phyloP scores from a whole-genome alignment of 1,284 basidiomycete species.

The Melampsora americana region DNA sequence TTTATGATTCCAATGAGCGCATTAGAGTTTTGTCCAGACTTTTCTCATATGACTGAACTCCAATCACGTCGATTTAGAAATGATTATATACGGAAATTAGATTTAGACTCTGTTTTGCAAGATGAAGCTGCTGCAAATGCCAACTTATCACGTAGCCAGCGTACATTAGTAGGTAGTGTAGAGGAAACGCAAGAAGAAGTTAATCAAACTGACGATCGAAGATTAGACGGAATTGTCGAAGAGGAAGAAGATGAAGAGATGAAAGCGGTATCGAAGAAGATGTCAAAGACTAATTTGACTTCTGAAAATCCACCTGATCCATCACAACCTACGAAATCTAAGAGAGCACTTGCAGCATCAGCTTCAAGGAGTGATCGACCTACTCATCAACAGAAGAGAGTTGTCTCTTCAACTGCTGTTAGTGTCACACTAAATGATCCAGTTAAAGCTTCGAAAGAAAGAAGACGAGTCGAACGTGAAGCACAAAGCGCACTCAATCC shows the following conservation, averaged over 20 bases:
- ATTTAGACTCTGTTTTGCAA: slow-evolving; percentile 60
- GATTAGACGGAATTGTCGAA: slow-evolving; percentile 33
- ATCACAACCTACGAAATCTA: slow-evolving; percentile 17
- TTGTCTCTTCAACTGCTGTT: slow-evolving; percentile 26
- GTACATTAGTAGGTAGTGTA: slow-evolving; percentile 40
- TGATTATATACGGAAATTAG: slow-evolving; percentile 63
- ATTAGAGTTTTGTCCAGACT: slow-evolving; percentile 71
- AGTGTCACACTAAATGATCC: slow-evolving; percentile 33
- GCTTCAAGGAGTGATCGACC: slow-evolving; percentile 24
- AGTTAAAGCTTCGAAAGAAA: slow-evolving; percentile 37
- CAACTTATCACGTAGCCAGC: slow-evolving; percentile 48
- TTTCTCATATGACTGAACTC: slow-evolving; percentile 64
- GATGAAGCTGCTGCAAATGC: slow-evolving; percentile 52
- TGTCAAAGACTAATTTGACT: slow-evolving; percentile 25
- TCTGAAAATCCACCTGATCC: neutral
- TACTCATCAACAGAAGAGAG: slow-evolving; percentile 29
- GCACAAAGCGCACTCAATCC: slow-evolving; percentile 94
- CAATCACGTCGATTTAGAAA: slow-evolving; percentile 69
- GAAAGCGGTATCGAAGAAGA: slow-evolving; percentile 21
- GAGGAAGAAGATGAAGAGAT: slow-evolving; percentile 36
- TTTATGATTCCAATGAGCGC: slow-evolving; percentile 73
- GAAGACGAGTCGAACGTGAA: slow-evolving; percentile 67
- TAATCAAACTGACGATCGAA: slow-evolving; percentile 10
- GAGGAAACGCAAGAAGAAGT: slow-evolving; percentile 42
- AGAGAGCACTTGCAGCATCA: slow-evolving; percentile 29